Evolutionary conservation across 2,329 filamentous ascomycete species (phyloP), one percentile per base, ranked within the genome.

Genomic region (Emergomyces pasteurianus): DNA sequence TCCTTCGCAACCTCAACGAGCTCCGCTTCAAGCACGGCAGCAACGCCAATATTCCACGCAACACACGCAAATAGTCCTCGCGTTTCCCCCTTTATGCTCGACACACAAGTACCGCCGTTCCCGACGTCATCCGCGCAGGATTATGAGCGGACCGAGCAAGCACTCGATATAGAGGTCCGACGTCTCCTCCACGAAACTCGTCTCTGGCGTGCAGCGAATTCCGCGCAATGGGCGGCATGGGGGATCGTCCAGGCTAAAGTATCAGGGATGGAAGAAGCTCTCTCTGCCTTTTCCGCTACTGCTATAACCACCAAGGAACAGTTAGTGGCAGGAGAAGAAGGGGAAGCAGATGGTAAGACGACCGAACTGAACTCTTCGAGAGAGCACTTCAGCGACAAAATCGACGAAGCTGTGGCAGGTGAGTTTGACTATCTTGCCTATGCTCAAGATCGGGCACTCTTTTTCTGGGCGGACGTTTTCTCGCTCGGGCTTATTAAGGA

Each of bases 361-460:
- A 21, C 18, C 7, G 26, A 43, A 14, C 16, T 40, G 12, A 26
- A 57, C 16, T 9, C 8, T 18, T 21, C 1, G 34, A 50, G 43
- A 2, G 43, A 50, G 12, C 14, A 34, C 14, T 34, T 26, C n/a
- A 31, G 55, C n/a, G 55, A 57, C 16, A 34, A 16, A 7, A 18
- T n/a, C 5, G 26, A 34, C 5, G 34, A 43, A 3, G 14, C 38
- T n/a, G 83, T 82, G 40, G 83, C 82, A 40, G 89, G 90, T 50
- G 89, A 90, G 69, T 99, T 97, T 70, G 92, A 99, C 74, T 99
- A 97, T 72, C 79, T 99, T 28, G 84, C 83, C 12, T 99, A 97
- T 75, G 86, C 94, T 8, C 90, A 96, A 74, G 89, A 96, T 65
- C 82, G 94, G 16, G 92, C 90, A 0, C 80, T 94, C 77, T 94